Base-by-base conservation (phyloP, 2,329 filamentous ascomycete genomes). In the Verticillium albo-atrum region DNA sequence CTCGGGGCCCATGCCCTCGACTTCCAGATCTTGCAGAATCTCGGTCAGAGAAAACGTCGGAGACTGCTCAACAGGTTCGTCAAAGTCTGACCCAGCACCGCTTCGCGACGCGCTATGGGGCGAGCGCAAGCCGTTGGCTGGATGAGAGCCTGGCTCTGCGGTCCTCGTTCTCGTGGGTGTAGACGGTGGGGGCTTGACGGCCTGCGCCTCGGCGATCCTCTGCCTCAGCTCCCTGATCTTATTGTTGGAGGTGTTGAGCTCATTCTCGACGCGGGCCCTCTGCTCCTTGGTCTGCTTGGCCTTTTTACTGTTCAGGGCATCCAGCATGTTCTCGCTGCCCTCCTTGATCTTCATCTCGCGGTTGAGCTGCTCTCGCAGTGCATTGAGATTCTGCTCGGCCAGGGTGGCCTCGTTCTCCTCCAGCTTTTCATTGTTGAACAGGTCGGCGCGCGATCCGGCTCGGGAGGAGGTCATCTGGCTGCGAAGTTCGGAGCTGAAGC, bases 281-380 rank as follows among this genome's bases (percentile, higher is more conserved):
- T 94, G 91, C 61, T 94, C 94, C 71, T 93, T 96, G 63, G 90
- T 90, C 73, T 98, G 94, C 76, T 98, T 99, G 53, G 91, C 89
- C 74, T 96, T 97, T 76, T 99, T 99, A 52, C 88, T 85, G 72
- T 97, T 92, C 65, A 99, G 78, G 14, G 95, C 95, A 77, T 99
- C 95, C 42, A 99, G 81, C 85, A 99, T 88, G 72, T 99, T 99
- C 79, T 99, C 95, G 60, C 94, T 97, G 23, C 95, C 95, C 68
- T 94, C 90, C 75, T 96, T 97, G 72, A 99, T 98, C 80, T 98
- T 98, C 77, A 93, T 88, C 77, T 99, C 96, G 69, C 96, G 94
- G 66, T 92, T 94, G 64, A 99, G 89, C 69, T 89, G 86, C 67
- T 97, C 93, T 68, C 89, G 88, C 63, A 97, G 82, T 56, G 85